These are phyloP conservation scores for Yamadazyma membranifaciens DNA, from an alignment of 1,139 yeast species.

Conservation along the genomic window DNA sequence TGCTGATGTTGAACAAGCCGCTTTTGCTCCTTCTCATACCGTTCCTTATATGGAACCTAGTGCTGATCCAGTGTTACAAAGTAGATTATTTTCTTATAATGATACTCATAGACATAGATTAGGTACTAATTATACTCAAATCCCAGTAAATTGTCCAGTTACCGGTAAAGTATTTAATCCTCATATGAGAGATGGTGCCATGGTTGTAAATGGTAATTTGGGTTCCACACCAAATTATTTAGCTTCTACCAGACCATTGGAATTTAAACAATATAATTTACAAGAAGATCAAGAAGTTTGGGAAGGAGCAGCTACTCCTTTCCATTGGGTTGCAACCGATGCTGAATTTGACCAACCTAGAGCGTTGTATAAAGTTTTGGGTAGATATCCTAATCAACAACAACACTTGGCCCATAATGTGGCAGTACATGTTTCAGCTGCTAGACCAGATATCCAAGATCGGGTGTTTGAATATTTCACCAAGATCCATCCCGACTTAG, in stretches of 20 bases:
- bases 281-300: constrained; percentile 79
- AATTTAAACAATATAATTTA: constrained; percentile 39
- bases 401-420: constrained; percentile 80
- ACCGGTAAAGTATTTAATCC: constrained; percentile 47
- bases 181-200: constrained; percentile 75
- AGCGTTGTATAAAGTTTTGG: constrained; percentile 70
- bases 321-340: constrained; percentile 78
- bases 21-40: constrained; percentile 73
- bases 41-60: constrained; percentile 78
- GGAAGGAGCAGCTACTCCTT: constrained; percentile 83
- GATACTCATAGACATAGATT: constrained; percentile 64
- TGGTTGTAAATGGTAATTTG: constrained; percentile 76
- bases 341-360: constrained; percentile 71
- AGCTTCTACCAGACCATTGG: constrained; percentile 53
- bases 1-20: constrained; percentile 74
- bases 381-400: constrained; percentile 74
- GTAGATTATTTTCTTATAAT: constrained; percentile 76
- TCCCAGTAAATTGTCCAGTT: constrained; percentile 63
- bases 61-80: constrained; percentile 78
- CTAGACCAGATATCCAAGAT: constrained; percentile 75
- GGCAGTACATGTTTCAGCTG: constrained; percentile 68
- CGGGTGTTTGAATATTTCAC: constrained; percentile 72
- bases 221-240: constrained; percentile 76
- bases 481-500: constrained; percentile 66
- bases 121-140: constrained; percentile 62